Conservation (phyloP, 1,284 basidiomycete genomes). For the Ustilago lituana region DNA sequence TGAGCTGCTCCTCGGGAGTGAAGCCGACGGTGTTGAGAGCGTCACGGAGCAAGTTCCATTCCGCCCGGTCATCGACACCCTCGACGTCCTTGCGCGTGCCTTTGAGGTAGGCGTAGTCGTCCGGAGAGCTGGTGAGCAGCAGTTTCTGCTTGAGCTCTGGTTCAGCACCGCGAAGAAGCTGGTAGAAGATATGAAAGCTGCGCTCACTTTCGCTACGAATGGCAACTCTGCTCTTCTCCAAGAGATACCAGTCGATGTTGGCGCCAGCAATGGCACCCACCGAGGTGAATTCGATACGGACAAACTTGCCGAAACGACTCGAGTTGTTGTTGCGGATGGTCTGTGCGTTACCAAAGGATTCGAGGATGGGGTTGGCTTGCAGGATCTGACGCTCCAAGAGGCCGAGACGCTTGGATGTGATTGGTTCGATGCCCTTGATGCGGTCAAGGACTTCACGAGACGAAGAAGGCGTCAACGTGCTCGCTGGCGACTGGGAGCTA, state of each 20-base stretch:
- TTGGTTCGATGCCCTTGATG: conserved; percentile 52
- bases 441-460: conserved; percentile 59
- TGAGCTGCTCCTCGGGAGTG: conserved; percentile 81
- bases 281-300: conserved; percentile 92
- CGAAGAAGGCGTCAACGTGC: conserved; percentile 47
- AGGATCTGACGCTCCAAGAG: conserved; percentile 95
- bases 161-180: conserved; percentile 71
- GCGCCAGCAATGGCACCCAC: conserved; percentile 96
- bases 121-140: conserved; percentile 76
- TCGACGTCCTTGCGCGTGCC: conserved; percentile 89
- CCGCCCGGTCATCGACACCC: conserved; percentile 89
- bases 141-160: conserved; percentile 71
- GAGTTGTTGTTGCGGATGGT: conserved; percentile 99
- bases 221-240: conserved; percentile 92
- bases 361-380: conserved; percentile 96
- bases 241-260: conserved; percentile 98
- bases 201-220: conserved; percentile 73
- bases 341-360: conserved; percentile 98
- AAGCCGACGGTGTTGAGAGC: conserved; percentile 90
- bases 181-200: conserved; percentile 97
- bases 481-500: conserved; percentile 31
- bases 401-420: conserved; percentile 72
- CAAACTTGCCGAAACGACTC: conserved; percentile 95
- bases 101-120: conserved; percentile 90
- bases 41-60: conserved; percentile 83